phyloP scores from a whole-genome alignment of 164 flowering plant genomes.

The Umbellularia californica region DNA sequence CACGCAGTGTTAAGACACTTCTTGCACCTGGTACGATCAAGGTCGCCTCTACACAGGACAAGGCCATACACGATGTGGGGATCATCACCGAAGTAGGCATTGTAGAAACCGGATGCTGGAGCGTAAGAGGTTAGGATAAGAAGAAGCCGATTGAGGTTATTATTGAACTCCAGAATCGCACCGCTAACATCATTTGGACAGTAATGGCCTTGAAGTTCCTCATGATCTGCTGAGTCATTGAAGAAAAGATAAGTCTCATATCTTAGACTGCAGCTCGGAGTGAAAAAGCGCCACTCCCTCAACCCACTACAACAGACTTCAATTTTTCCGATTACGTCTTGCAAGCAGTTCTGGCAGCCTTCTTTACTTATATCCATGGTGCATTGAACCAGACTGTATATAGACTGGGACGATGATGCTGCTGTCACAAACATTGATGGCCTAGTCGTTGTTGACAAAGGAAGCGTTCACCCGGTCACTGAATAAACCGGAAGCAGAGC shows the following conservation, averaged over 20 bases:
- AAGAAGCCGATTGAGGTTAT: constrained; percentile 1
- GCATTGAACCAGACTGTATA: neutral
- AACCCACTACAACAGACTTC: neutral
- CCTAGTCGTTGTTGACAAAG: neutral
- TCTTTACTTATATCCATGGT: neutral
- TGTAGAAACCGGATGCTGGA: neutral
- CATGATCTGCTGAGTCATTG: neutral
- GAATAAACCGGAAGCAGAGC: neutral
- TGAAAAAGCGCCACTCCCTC: neutral
- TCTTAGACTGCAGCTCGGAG: neutral
- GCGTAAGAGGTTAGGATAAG: neutral
- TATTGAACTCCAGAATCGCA: neutral
- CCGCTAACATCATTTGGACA: too few species aligned
- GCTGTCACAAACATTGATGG: neutral
- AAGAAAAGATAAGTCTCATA: neutral
- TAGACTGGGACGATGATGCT: neutral
- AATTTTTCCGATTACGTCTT: neutral
- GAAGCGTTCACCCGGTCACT: neutral
- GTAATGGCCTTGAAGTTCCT: too few species aligned
- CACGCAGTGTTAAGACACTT: neutral
- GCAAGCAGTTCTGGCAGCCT: neutral
- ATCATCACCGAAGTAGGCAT: neutral
- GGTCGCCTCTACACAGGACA: constrained; percentile 2
- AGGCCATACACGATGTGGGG: constrained; percentile 5
- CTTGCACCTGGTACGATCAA: neutral